phyloP scores from a whole-genome alignment of 1,284 basidiomycete species.

The Microbotryum lychnidis-dioicae region DNA sequence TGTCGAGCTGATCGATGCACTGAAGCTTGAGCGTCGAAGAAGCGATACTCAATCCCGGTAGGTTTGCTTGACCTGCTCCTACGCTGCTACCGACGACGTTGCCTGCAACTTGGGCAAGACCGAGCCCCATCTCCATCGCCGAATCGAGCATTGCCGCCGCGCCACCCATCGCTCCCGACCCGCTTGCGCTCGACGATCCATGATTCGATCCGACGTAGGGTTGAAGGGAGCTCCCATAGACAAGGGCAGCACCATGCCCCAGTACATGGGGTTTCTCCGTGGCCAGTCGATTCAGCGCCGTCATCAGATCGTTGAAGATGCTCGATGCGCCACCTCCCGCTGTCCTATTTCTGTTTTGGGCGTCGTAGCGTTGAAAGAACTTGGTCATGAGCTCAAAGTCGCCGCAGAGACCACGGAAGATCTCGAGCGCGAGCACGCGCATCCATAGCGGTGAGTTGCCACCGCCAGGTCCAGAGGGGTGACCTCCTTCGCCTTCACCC shows the following conservation, averaged over 20 bases:
- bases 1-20: constrained; percentile 92
- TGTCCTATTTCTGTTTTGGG: constrained; percentile 24
- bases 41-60: constrained; percentile 47
- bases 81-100: constrained; percentile 56
- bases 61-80: constrained; percentile 55
- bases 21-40: constrained; percentile 28
- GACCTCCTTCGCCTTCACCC: constrained; percentile 38
- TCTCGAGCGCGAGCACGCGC: constrained; percentile 81
- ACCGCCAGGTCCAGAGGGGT: constrained; percentile 22
- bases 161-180: constrained; percentile 23
- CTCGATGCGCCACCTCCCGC: constrained; percentile 40
- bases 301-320: constrained; percentile 70
- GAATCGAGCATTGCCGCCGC: constrained; percentile 63
- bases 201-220: constrained; percentile 13
- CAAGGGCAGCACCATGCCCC: constrained; percentile 52
- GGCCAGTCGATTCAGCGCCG: constrained; percentile 69
- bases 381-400: constrained; percentile 71
- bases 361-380: constrained; percentile 74
- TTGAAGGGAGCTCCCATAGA: constrained; percentile 41
- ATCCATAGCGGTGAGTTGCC: constrained; percentile 60
- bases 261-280: constrained; percentile 78
- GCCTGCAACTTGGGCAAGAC: constrained; percentile 60
- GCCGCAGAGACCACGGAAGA: constrained; percentile 76
- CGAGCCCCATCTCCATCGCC: constrained; percentile 62
- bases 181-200: neutral